Evolutionary conservation across 2,329 filamentous ascomycete species (phyloP), one percentile per base, ranked within the genome.

Genomic region (Sphaerulina musiva): DNA sequence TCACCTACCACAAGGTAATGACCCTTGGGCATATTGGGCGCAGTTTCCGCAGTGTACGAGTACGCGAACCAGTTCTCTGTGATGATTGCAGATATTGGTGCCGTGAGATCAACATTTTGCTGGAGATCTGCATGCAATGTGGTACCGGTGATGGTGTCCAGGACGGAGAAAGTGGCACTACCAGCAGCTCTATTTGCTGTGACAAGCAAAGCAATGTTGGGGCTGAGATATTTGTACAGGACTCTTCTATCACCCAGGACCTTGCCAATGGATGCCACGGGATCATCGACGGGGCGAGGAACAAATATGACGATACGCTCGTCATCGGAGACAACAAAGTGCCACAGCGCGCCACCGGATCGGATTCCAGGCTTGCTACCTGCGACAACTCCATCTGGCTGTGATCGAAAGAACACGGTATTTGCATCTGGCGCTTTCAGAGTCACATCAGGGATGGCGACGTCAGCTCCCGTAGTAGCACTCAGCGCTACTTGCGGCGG

Each of bases 11-110:
- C 80, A 6, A 97, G 78, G 64, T 95, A 89, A 70, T 95, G 88
- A 38, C 91, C 91, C 70, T 89, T 89, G 56, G 91, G 80, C 51
- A 69, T 61, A 4, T 75, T 70, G n/a, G 77, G 72, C 2, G 73
- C 65, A 23, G 78, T 74, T 57, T 84, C 80, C 6, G 72, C 64
- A 1, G 78, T 75, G 70, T 91, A 87, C 6, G 89, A 86, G 74
- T 95, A 97, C 6, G 85, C 80, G 66, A 95, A 91, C 90, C 92
- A 97, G 73, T 98, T 97, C 76, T 98, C 93, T 0, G 90, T 87
- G 49, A 96, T 78, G 26, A 83, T 81, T 41, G 90, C 89, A 20
- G 86, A 78, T 56, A 95, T 86, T 0, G 85, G 80, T 67, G 90
- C 85, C 46, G 73, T 76, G 1, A 81, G 77, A 66, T 97, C 91